Percentiles rank a stretch among this genome's conserved stretches.
phyloP scores from a whole-genome alignment of 163 green algal genomes.

The Coccomyxa subellipsoidea region DNA sequence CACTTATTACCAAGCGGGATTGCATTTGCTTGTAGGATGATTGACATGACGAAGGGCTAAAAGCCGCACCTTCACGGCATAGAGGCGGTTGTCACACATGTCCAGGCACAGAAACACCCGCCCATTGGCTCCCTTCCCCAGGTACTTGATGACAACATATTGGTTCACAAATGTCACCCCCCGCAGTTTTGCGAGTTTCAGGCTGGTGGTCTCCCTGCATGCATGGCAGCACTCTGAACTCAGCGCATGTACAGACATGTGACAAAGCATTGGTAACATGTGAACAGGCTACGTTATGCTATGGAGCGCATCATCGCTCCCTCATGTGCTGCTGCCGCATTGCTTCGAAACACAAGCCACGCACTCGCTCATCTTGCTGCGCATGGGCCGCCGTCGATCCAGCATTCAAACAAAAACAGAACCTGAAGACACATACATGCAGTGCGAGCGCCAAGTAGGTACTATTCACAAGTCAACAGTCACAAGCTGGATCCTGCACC shows the following conservation, averaged over 20 bases:
- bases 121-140: constrained; percentile 71
- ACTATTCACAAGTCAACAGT: no score
- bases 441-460: no score
- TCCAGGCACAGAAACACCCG: constrained; percentile 85
- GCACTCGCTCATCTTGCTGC: no score
- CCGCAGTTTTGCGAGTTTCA: constrained; percentile 32
- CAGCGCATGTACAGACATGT: background rate
- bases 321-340: no score
- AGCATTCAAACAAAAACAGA: no score
- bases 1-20: no score
- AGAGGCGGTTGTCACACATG: constrained; percentile 65
- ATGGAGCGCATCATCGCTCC: no score
- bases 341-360: no score
- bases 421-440: no score
- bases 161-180: constrained; percentile 82
- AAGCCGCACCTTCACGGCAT: constrained; percentile 74
- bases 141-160: constrained; percentile 81
- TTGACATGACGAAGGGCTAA: background rate
- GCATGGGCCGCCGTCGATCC: no score
- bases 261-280: background rate
- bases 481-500: no score
- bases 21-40: no score
- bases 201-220: constrained; percentile 31
- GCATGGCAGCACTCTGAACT: background rate
- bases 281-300: background rate